These are phyloP conservation scores for Hamamelis virginiana DNA, from an alignment of 164 flowering plant genomes.

Conservation along the genomic window DNA sequence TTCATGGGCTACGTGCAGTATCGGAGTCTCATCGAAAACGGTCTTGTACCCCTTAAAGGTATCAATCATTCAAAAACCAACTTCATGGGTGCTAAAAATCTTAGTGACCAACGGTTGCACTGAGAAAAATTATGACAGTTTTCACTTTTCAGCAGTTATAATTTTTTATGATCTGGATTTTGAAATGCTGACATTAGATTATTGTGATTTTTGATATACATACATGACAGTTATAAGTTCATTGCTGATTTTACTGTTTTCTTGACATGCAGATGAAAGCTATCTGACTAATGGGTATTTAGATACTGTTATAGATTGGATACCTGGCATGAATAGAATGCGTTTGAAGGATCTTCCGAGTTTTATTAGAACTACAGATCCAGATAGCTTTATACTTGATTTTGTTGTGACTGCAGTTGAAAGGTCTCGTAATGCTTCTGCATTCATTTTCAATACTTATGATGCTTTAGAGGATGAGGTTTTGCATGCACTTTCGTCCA, in stretches of 20 bases:
- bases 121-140: too few relatives aligned
- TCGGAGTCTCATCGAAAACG: slow-evolving; percentile 12
- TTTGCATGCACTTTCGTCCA: slow-evolving; percentile 19
- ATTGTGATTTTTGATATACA: too few relatives aligned
- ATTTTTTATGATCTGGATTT: too few relatives aligned
- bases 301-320: slow-evolving; percentile 28
- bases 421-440: slow-evolving; percentile 18
- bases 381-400: slow-evolving; percentile 38
- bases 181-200: too few relatives aligned
- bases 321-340: slow-evolving; percentile 25
- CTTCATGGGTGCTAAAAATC: too few relatives aligned
- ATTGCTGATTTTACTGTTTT: neutral
- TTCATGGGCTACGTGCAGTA: slow-evolving; percentile 38
- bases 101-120: too few relatives aligned
- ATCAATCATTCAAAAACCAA: neutral
- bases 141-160: too few relatives aligned
- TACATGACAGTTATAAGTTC: neutral
- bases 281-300: slow-evolving; percentile 28
- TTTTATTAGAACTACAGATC: slow-evolving; percentile 30
- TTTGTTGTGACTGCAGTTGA: slow-evolving; percentile 9
- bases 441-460: slow-evolving; percentile 41
- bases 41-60: slow-evolving; percentile 28
- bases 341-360: slow-evolving; percentile 29
- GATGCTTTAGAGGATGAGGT: slow-evolving; percentile 30
- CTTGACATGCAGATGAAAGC: slow-evolving; percentile 25